These are phyloP conservation scores for Xylaria polymorpha DNA, from an alignment of 2,329 filamentous ascomycete genomes.

Conservation along the genomic window DNA sequence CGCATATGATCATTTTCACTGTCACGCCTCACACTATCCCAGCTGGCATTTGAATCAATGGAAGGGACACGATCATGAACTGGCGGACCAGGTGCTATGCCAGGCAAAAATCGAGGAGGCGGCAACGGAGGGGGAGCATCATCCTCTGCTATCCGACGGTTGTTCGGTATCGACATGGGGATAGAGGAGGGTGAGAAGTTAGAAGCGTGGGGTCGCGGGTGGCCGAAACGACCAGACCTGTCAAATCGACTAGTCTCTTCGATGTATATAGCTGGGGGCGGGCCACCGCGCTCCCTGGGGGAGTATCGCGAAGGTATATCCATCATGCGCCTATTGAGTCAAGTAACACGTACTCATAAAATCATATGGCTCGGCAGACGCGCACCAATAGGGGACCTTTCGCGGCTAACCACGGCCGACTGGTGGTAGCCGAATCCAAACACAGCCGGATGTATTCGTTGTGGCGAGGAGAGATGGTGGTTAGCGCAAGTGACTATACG, in stretches of 20 bases:
- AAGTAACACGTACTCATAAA: conserved; percentile 28
- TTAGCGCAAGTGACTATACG: conserved; percentile 14
- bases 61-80: conserved; percentile 47
- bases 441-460: conserved; percentile 15
- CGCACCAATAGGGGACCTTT: conserved; percentile 41
- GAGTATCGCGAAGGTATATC: conserved; percentile 48
- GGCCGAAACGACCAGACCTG: conserved; percentile 42
- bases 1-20: conserved; percentile 41
- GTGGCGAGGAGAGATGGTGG: conserved; percentile 2
- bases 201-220: conserved; percentile 43
- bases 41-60: conserved; percentile 48
- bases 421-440: conserved; percentile 14
- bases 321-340: conserved; percentile 40
- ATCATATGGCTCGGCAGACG: conserved; percentile 35
- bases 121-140: conserved; percentile 53
- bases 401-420: conserved; percentile 32
- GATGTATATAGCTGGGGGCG: conserved; percentile 49
- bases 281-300: conserved; percentile 48
- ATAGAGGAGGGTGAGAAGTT: conserved; percentile 50
- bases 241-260: conserved; percentile 45
- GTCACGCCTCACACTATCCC: conserved; percentile 46
- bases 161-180: conserved; percentile 54
- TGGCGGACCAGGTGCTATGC: conserved; percentile 40
- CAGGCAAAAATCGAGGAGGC: conserved; percentile 50
- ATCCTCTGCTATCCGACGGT: conserved; percentile 48